Base-by-base conservation (phyloP, 2,329 filamentous ascomycete species). In the Byssochlamys sp. region DNA sequence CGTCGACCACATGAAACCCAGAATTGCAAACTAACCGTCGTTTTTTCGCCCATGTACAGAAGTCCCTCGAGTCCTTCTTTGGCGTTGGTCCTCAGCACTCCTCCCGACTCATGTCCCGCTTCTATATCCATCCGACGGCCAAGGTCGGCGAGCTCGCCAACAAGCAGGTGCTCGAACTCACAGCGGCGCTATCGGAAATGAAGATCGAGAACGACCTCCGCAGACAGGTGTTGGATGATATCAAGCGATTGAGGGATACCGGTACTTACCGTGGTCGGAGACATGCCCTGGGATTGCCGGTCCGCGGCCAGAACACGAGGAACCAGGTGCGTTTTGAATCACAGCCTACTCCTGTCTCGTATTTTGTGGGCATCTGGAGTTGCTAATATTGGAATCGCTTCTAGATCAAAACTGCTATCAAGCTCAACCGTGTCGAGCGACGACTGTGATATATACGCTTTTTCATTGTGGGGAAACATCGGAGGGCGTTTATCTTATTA, bases 281-380 rank as follows among this genome's bases (percentile, higher is more conserved):
- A 64, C 94, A 99, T 78, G 92, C 92, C 58, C 91, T 97, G 87
- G 84, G 87, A 60, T 76, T 97, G 77, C 94, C 94, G 3, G 92
- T 94, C 56, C 83, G 94, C 65, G 94, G 94, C 65, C 94, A 99
- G 77, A 84, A 82, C 66, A 97, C 94, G 59, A 86, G 89, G 71
- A 89, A 79, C 70, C 92, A 88, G 79, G 83, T 85, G 67, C 59
- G 71, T 69, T 55, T 63, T 53, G 51, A 49, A 25, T 51, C 57
- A 19, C 19, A 19, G 1, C 55, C 35, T 54, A 2, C 53, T n/a
- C 4, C 48, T 50, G 28, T 39, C 14, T 35, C 35, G 31, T 11
- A 54, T 55, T 50, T 54, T 2, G 27, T 25, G 27, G 10, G 25
- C 12, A n/a, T 7, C 26, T 31, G 49, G 53, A 19, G 58, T 60